Evolutionary conservation across 192 early-diverging fungal genomes (phyloP), one percentile per base, ranked within the genome.

Genomic region (Backusella tarrabulga): DNA sequence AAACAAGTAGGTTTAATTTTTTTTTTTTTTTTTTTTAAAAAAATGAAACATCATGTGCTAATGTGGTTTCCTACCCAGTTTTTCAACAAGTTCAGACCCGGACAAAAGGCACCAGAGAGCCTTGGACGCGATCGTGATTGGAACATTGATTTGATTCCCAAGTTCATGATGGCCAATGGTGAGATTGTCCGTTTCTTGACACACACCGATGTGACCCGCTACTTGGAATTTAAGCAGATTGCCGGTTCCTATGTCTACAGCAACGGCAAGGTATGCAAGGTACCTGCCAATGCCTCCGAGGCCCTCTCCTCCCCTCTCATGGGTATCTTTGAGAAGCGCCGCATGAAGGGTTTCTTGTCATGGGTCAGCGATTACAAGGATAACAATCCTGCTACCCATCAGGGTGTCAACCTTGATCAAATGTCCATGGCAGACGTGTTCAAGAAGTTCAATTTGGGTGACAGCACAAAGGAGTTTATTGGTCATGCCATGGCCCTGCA

Each of bases 151-250:
- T 84, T 98, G 80, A 97, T 99, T 74, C 98, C 98, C 79, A 99
- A 99, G 87, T 99, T 99, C 86, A 94, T 98, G 87, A 99, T 99
- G 97, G 96, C 95, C 42, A 95, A 95, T 74, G 98, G 98, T 67
- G 97, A 97, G 78, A 94, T 99, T 81, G 95, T 98, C 77, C 94
- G 92, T 78, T 97, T 99, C 68, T 90, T 99, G 60, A 92, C 93
- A 75, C 95, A 99, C 87, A 98, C 97, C 26, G 95, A 98, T 78
- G 97, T 99, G 17, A 98, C 97, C 21, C 92, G 96, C 56, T 99
- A 99, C 88, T 86, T 99, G 38, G 97, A 98, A 85, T 98, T 99
- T 88, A 95, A 95, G 80, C 95, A 97, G 80, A 94, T 99, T 74
- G 87, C 93, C n/a, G 97, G 97, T 4, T 96, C 95, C 36, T 97